Evolutionary conservation across 176 grass and related monocot genomes (phyloP).

Genomic region (Rhynchospora tenuis): DNA sequence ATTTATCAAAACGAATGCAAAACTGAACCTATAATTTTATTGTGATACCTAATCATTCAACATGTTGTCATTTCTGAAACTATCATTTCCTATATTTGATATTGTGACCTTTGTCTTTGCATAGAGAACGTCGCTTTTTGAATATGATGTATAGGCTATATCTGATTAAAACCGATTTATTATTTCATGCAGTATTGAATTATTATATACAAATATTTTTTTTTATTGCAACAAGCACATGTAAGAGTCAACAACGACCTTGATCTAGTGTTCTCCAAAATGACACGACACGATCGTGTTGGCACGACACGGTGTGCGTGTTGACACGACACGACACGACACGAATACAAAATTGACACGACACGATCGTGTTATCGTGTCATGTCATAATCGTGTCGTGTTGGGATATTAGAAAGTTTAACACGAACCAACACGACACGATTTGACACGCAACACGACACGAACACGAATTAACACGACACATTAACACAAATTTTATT

Average conservation of each 20-base stretch:
- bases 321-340: too few relatives aligned
- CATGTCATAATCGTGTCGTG: too few relatives aligned
- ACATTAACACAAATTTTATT: too few relatives aligned
- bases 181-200: not conserved
- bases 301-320: too few relatives aligned
- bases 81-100: not conserved
- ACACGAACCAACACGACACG: too few relatives aligned
- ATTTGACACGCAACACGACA: too few relatives aligned
- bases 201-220: not conserved
- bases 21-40: not conserved
- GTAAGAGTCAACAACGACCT: not conserved
- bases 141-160: not conserved
- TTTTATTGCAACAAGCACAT: constrained; percentile 3
- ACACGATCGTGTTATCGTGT: too few relatives aligned
- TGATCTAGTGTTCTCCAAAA: too few relatives aligned
- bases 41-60: not conserved
- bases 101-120: not conserved
- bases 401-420: too few relatives aligned
- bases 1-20: not conserved
- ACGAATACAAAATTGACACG: too few relatives aligned
- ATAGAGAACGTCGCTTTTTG: not conserved
- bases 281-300: too few relatives aligned
- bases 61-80: not conserved
- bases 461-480: too few relatives aligned
- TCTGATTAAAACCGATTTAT: constrained; percentile 9